These are phyloP conservation scores for Trypanosoma grayi DNA, from an alignment of 208 protist genomes.

Conservation along the genomic window DNA sequence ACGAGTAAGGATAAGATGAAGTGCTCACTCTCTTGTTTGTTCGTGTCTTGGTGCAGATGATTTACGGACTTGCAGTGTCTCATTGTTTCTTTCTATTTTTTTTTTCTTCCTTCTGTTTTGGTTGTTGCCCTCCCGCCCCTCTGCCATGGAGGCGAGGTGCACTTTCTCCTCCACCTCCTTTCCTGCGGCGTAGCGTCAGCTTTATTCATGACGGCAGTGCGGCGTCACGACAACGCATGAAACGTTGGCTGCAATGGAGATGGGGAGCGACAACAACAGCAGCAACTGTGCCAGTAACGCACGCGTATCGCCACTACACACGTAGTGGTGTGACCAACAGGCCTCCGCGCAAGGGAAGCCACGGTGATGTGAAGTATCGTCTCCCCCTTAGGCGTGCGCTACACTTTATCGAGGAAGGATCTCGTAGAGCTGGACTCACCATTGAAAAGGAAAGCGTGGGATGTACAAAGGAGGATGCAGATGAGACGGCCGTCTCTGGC, in stretches of 20 bases:
- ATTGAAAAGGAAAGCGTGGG: not conserved
- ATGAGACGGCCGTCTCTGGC: not conserved
- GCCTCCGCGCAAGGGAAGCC: not conserved
- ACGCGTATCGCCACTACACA: not conserved
- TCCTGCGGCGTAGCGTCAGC: not conserved
- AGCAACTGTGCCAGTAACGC: not conserved
- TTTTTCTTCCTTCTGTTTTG: not conserved
- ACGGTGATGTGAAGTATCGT: not conserved
- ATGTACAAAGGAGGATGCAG: not conserved
- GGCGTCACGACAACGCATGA: not conserved
- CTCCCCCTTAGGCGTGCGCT: slow-evolving; percentile 21
- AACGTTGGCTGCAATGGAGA: not conserved
- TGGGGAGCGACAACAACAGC: not conserved
- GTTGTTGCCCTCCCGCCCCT: not conserved
- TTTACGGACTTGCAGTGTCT: not conserved
- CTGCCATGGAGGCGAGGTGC: too few relatives aligned
- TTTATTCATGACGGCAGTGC: not conserved
- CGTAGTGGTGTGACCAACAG: not conserved
- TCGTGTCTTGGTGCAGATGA: too few relatives aligned
- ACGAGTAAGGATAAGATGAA: too few relatives aligned
- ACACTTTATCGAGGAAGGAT: slow-evolving; percentile 12
- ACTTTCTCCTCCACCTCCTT: too few relatives aligned
- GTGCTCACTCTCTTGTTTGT: too few relatives aligned
- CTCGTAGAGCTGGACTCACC: too few relatives aligned
- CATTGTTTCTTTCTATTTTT: not conserved